Evolutionary conservation across 2,329 filamentous ascomycete genomes (phyloP).

Genomic region (Coccinonectria pachysandricola): DNA sequence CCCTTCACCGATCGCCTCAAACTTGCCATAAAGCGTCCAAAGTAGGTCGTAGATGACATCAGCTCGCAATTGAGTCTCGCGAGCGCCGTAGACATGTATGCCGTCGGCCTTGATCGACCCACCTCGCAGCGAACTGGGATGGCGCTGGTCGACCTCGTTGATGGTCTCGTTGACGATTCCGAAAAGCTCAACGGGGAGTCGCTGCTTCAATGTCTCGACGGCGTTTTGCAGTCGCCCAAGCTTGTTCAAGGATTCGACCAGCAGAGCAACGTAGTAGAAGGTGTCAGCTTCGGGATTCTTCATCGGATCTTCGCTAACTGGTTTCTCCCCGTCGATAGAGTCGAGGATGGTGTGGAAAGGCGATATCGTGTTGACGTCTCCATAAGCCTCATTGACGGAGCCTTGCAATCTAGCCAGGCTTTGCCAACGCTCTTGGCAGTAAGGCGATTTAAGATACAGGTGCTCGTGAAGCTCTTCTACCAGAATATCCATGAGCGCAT

Average conservation of each 20-base stretch:
- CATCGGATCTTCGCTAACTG: conserved; percentile 73
- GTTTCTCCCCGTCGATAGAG: conserved; percentile 46
- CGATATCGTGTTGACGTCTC: conserved; percentile 33
- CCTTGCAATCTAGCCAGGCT: conserved; percentile 60
- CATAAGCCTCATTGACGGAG: conserved; percentile 37
- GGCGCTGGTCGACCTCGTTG: conserved; percentile 82
- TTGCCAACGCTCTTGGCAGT: conserved; percentile 95
- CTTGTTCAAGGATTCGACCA: conserved; percentile 84
- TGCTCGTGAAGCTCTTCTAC: conserved; percentile 98
- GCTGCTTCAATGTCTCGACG: conserved; percentile 82
- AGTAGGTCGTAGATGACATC: conserved; percentile 86
- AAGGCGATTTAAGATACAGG: conserved; percentile 93
- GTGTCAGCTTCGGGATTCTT: conserved; percentile 94
- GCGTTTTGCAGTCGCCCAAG: conserved; percentile 78
- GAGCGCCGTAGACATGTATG: conserved; percentile 52
- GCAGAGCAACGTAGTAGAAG: conserved; percentile 80
- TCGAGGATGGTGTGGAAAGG: conserved; percentile 53
- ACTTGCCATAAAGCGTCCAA: conserved; percentile 89
- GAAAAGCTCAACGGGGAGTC: conserved; percentile 88
- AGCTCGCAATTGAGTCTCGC: conserved; percentile 66
- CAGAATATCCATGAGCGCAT: conserved; percentile 80
- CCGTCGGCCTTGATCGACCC: conserved; percentile 42
- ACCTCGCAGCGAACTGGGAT: conserved; percentile 69
- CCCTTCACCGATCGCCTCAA: conserved; percentile 92
- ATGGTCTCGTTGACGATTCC: conserved; percentile 91